A percentile compares a stretch with the other conserved stretches of the same genome.
Evolutionary conservation across 495 filamentous ascomycete genomes (phyloP).

Genomic region (Tuber microsphaerosporum): DNA sequence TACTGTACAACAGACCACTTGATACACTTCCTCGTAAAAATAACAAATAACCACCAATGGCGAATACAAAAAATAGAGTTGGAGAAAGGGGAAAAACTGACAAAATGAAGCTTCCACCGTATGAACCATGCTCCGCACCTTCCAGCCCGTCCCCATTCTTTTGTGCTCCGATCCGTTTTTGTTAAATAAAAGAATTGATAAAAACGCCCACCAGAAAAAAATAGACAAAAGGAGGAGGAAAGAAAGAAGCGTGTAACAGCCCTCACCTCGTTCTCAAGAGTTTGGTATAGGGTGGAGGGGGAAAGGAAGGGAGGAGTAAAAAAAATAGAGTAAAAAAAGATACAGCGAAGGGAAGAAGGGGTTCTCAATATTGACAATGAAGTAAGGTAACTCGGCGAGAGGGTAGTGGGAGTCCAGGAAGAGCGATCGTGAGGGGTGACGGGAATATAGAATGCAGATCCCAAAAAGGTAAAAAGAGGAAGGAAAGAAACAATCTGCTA

Average conservation of each 20-base stretch:
- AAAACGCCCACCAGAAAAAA: conserved; percentile 16
- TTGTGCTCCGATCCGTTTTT: conserved; percentile 11
- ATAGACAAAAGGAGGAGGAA: conserved; percentile 9
- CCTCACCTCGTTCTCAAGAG: neutral
- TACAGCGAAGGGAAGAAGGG: conserved; percentile 3
- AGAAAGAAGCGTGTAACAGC: neutral
- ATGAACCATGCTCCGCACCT: conserved; percentile 6
- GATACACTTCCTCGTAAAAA: neutral
- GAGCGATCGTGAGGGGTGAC: neutral
- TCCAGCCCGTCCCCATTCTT: conserved; percentile 1
- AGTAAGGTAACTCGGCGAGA: neutral
- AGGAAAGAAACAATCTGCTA: neutral
- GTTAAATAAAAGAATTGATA: neutral
- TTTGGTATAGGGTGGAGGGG: neutral
- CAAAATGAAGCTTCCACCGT: neutral
- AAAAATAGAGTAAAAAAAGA: neutral
- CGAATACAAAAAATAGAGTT: conserved; percentile 1
- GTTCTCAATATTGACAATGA: conserved; percentile 5
- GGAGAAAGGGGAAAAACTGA: neutral
- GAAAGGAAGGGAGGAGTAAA: neutral
- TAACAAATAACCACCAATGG: neutral
- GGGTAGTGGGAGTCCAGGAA: neutral
- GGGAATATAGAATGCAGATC: neutral
- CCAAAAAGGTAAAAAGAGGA: neutral
- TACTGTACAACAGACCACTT: neutral